A percentile compares a stretch with the other conserved stretches of the same genome.
These are phyloP conservation scores for Penicillium sp. DNA, from an alignment of 2,329 filamentous ascomycete species.

Conservation along the genomic window DNA sequence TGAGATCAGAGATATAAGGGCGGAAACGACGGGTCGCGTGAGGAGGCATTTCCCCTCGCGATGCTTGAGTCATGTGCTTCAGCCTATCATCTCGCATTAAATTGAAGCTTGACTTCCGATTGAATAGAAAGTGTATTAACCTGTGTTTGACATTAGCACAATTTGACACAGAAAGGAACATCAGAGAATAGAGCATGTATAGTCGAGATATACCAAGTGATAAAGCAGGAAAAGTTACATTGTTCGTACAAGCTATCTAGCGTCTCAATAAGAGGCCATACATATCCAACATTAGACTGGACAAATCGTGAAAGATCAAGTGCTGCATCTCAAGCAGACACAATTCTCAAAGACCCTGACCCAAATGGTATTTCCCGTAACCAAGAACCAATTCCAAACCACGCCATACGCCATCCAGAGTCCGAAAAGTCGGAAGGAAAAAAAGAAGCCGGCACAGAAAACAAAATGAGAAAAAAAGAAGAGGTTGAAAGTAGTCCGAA, in stretches of 20 bases:
- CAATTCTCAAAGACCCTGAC: constrained; percentile 7
- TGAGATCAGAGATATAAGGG: not conserved
- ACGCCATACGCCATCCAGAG: constrained; percentile 20
- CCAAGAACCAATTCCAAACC: constrained; percentile 12
- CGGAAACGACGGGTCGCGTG: not conserved
- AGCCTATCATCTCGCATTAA: not conserved
- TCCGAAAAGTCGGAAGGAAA: not conserved
- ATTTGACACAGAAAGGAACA: not conserved
- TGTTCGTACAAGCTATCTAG: constrained; percentile 21
- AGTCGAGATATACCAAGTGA: not conserved
- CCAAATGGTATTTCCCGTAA: constrained; percentile 19
- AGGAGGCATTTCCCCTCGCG: not conserved
- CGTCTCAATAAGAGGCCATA: not conserved
- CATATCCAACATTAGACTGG: constrained; percentile 16
- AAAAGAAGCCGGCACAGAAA: constrained; percentile 8
- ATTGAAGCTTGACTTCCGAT: not conserved
- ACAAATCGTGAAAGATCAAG: constrained; percentile 17
- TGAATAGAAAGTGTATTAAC: too few species aligned
- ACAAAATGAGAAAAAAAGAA: constrained; percentile 6
- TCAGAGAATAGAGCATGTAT: not conserved
- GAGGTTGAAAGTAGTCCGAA: constrained; percentile 13
- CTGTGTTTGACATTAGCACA: not conserved
- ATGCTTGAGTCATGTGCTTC: not conserved
- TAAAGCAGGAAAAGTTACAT: constrained; percentile 3
- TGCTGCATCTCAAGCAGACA: constrained; percentile 12